Conservation (phyloP, 2,329 filamentous ascomycete genomes). For the Cryphonectria japonica region DNA sequence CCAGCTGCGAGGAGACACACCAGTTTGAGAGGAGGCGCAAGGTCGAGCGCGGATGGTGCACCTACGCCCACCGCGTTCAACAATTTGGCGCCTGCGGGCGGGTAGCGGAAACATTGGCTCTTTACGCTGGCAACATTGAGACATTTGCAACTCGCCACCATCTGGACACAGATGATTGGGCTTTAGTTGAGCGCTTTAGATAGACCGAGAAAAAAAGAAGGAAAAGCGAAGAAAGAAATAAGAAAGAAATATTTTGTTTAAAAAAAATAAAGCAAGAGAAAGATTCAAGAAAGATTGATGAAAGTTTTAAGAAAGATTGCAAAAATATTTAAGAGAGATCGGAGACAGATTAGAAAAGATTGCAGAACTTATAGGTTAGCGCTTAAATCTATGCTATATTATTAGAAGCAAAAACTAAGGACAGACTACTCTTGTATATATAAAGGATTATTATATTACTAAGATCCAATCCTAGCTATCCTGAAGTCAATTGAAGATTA, state of each 20-base stretch:
- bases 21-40: slow-evolving; percentile 5
- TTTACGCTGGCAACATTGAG: slow-evolving; percentile 10
- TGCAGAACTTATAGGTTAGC: neutral
- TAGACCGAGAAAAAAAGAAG: neutral
- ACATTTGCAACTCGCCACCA: neutral
- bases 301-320: no score
- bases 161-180: neutral
- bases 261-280: no score
- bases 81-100: slow-evolving; percentile 9
- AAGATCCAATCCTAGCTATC: neutral
- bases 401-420: no score
- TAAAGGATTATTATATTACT: no score
- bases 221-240: neutral
- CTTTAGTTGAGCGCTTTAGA: slow-evolving; percentile 12
- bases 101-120: neutral
- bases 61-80: neutral
- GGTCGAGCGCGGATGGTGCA: slow-evolving; percentile 20
- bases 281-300: no score
- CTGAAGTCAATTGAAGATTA: neutral
- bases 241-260: no score
- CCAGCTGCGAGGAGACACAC: slow-evolving; percentile 7
- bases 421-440: no score
- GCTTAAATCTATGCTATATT: no score
- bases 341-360: neutral
- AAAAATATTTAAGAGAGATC: no score